Evolutionary conservation across 73 alveolate genomes (phyloP), one percentile per base, ranked within the genome.

Genomic region (Paramecium bursaria): DNA sequence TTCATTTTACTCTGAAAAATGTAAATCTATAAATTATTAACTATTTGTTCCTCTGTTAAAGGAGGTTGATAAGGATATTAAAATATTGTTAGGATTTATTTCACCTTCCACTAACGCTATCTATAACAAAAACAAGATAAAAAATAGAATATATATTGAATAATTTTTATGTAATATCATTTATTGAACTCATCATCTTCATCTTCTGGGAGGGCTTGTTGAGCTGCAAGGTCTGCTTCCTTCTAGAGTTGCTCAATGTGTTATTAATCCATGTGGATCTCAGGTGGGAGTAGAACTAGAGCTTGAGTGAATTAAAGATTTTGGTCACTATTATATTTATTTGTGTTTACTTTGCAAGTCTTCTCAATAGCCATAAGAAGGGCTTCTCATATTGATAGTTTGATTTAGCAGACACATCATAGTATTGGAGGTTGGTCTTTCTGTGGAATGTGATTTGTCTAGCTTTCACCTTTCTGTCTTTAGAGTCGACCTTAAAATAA

Each of bases 341-440:
- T 5, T 22, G n/a, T 10, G 48, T 39, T 67, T 33, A 80, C 75
- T 57, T 76, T 85, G 97, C 92, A 79, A 97, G 93, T 90, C 97
- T 94, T 86, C 99, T 94, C 75, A 98, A 96, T 54, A 98, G 95
- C 97, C 98, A 98, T 87, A 98, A 75, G 98, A 98, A 98, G 74
- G 99, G 99, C 94, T 98, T 98, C 95, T 98, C 99, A 85, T 95
- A 98, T 90, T 96, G 97, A 92, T 97, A 97, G 96, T 97, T 97
- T 92, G 96, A 77, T 92, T 95, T 95, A 90, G 99, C 99, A 42
- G 99, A 95, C 90, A 97, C 95, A 90, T 97, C 99, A 87, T 95
- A 97, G 95, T 96, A 97, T 93, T 97, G 97, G 87, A 97, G 75
- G 88, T 95, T 95, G 92, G 95, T 94, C 97, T 97, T 96, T 88